These are phyloP conservation scores for Apium graveolens DNA, from an alignment of 129 eudicot species.

Conservation along the genomic window DNA sequence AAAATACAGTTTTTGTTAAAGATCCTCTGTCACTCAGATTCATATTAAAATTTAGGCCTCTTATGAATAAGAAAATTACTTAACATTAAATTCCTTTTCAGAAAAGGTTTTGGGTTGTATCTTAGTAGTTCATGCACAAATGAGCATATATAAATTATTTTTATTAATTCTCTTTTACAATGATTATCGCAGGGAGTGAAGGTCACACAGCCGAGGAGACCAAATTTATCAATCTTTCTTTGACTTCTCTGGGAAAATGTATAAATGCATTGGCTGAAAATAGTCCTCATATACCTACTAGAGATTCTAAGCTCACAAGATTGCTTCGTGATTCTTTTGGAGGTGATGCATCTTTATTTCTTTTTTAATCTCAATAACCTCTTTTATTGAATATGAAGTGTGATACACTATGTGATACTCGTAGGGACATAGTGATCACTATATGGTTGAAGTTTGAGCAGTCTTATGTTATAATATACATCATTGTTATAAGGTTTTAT, in stretches of 20 bases:
- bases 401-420: background rate
- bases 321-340: slow-evolving; percentile 98
- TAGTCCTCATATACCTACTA: slow-evolving; percentile 90
- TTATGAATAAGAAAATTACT: background rate
- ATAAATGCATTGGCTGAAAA: slow-evolving; percentile 94
- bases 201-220: slow-evolving; percentile 94
- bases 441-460: background rate
- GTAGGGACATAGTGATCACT: background rate
- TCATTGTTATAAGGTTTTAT: background rate
- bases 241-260: slow-evolving; percentile 92
- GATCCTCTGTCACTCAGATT: background rate
- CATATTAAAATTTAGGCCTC: background rate
- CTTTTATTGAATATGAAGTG: slow-evolving; percentile 7
- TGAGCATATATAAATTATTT: background rate
- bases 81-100: background rate
- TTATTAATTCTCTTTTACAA: background rate
- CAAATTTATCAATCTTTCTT: slow-evolving; percentile 92
- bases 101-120: background rate
- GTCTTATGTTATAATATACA: background rate
- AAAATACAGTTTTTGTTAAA: background rate
- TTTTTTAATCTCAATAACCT: background rate
- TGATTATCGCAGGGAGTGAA: slow-evolving; percentile 70
- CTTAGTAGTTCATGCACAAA: background rate
- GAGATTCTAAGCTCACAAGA: slow-evolving; percentile 95
- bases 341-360: slow-evolving; percentile 40